A percentile compares a stretch with the other conserved stretches of the same genome.
phyloP scores from a whole-genome alignment of 805 yeast genomes.

The Starmerella powellii region DNA sequence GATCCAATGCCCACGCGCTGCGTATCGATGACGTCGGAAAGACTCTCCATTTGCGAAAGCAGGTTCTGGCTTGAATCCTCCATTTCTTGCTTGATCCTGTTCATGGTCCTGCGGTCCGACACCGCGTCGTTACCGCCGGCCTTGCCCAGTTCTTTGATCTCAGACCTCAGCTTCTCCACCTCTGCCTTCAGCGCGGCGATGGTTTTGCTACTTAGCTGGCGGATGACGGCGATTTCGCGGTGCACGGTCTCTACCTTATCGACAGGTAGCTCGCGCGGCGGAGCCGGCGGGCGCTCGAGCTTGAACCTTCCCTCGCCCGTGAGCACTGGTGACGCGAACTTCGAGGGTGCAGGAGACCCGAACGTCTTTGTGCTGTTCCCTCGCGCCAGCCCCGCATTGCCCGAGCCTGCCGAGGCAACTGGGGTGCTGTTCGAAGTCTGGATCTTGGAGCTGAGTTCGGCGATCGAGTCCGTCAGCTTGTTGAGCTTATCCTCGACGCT shows the following conservation, averaged over 20 bases:
- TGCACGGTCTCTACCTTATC: conserved; percentile 30
- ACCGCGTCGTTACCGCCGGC: conserved; percentile 10
- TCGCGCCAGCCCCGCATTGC: too few species aligned
- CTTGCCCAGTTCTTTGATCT: conserved; percentile 42
- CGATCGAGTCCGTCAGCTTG: conserved; percentile 18
- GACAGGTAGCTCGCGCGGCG: conserved; percentile 1
- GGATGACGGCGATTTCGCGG: conserved; percentile 46
- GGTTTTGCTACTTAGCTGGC: conserved; percentile 42
- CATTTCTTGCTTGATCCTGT: conserved; percentile 55
- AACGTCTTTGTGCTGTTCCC: background rate
- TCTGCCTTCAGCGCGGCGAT: conserved; percentile 35
- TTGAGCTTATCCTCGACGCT: conserved; percentile 21
- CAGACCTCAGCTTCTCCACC: conserved; percentile 35
- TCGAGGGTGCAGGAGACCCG: background rate
- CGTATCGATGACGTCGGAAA: conserved; percentile 84
- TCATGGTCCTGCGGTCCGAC: conserved; percentile 48
- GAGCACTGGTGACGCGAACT: conserved; percentile 14
- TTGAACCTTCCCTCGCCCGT: conserved; percentile 17
- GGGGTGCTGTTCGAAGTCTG: too few species aligned
- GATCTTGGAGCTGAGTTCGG: conserved; percentile 21
- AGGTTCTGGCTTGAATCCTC: conserved; percentile 66
- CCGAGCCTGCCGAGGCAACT: background rate
- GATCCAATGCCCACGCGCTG: conserved; percentile 82
- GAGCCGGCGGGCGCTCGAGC: conserved; percentile 12
- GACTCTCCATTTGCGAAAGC: conserved; percentile 71